Conservation (phyloP, 2,329 filamentous ascomycete species). For the Claviceps cyperi region DNA sequence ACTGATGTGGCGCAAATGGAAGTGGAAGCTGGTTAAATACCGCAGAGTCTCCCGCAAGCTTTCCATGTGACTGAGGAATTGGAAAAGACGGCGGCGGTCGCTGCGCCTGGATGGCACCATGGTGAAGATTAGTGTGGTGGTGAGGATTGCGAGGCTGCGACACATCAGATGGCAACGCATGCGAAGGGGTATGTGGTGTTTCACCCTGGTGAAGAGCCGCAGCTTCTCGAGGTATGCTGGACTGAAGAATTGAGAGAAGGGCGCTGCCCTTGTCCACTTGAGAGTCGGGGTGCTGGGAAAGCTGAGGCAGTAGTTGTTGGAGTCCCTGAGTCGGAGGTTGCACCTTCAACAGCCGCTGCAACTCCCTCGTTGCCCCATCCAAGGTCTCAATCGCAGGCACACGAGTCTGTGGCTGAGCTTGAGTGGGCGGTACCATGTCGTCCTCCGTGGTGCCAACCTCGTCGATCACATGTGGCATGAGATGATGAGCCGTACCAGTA, state of each 20-base stretch:
- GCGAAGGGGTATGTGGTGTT: constrained; percentile 36
- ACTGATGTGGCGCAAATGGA: constrained; percentile 8
- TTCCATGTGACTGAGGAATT: constrained; percentile 10
- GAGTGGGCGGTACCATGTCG: constrained; percentile 32
- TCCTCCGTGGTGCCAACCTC: constrained; percentile 50
- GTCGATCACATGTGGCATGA: constrained; percentile 27
- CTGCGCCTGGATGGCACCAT: constrained; percentile 19
- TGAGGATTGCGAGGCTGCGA: constrained; percentile 43
- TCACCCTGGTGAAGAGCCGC: constrained; percentile 8
- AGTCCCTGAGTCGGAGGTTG: constrained; percentile 37
- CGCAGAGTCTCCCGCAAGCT: constrained; percentile 8
- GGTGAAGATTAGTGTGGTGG: constrained; percentile 33
- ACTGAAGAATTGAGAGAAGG: constrained; percentile 38
- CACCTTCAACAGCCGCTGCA: constrained; percentile 41
- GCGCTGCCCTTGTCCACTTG: constrained; percentile 33
- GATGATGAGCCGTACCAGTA: constrained; percentile 25
- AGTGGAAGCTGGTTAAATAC: constrained; percentile 6
- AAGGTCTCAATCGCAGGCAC: constrained; percentile 30
- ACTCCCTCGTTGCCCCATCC: constrained; percentile 35
- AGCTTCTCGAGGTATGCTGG: constrained; percentile 12
- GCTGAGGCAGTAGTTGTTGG: constrained; percentile 23
- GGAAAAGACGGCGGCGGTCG: constrained; percentile 20
- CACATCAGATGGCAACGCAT: constrained; percentile 35
- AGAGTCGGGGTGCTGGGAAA: not conserved
- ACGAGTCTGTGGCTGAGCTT: constrained; percentile 18